These are phyloP conservation scores for Cladophialophora chaetospira DNA, from an alignment of 2,329 filamentous ascomycete genomes.

Conservation along the genomic window DNA sequence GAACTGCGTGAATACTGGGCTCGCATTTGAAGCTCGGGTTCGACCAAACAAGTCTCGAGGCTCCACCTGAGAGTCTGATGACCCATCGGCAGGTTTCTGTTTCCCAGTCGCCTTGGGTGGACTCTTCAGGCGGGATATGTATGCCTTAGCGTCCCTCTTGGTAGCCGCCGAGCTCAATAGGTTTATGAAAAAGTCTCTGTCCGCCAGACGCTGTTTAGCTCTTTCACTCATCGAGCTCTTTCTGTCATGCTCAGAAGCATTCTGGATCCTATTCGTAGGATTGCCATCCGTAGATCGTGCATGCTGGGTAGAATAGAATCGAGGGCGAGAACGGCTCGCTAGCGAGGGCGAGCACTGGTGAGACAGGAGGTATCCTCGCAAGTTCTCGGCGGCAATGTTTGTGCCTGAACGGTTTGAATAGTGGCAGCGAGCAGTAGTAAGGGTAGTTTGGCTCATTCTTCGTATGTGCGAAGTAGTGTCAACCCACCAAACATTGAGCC, in stretches of 20 bases:
- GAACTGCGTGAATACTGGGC: constrained; percentile 62
- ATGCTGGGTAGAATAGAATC: constrained; percentile 25
- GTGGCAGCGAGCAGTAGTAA: constrained; percentile 34
- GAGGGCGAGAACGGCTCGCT: constrained; percentile 3
- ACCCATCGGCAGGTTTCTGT: constrained; percentile 29
- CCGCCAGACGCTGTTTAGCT: constrained; percentile 48
- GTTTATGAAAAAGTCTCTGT: constrained; percentile 81
- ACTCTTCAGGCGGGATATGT: constrained; percentile 79
- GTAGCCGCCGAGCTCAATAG: constrained; percentile 87
- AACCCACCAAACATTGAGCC: no score
- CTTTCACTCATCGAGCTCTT: constrained; percentile 37
- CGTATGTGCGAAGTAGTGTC: no score
- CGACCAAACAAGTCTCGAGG: constrained; percentile 63
- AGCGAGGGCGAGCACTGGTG: neutral
- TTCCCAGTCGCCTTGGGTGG: constrained; percentile 31
- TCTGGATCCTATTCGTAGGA: constrained; percentile 20
- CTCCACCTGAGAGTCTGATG: constrained; percentile 39
- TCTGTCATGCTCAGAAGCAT: neutral
- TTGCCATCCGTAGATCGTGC: constrained; percentile 29
- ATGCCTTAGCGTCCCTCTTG: constrained; percentile 88
- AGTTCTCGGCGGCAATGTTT: constrained; percentile 32
- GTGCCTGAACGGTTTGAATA: constrained; percentile 32
- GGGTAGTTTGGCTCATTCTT: constrained; percentile 42
- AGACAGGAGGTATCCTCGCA: constrained; percentile 21
- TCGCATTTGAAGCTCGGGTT: constrained; percentile 59